A percentile compares a stretch with the other conserved stretches of the same genome.
phyloP scores from a whole-genome alignment of 2,329 filamentous ascomycete species.

The Venturia effusa region DNA sequence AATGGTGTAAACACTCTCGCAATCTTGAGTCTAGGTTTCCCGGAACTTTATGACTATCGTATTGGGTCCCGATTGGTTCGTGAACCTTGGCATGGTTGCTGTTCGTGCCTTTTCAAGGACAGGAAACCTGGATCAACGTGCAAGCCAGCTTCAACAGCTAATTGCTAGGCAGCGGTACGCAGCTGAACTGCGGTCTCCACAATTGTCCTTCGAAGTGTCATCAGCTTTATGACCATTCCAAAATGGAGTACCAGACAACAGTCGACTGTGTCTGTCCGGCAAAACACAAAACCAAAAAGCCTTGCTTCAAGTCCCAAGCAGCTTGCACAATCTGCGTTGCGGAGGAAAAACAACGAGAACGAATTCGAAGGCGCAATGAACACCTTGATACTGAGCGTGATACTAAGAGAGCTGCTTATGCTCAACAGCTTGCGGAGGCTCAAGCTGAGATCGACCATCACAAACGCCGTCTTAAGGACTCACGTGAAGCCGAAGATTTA shows the following conservation, averaged over 20 bases:
- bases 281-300: slow-evolving; percentile 37
- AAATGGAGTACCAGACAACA: slow-evolving; percentile 35
- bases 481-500: slow-evolving; percentile 35
- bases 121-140: too few relatives aligned
- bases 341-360: slow-evolving; percentile 37
- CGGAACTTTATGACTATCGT: too few relatives aligned
- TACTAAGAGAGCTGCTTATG: slow-evolving; percentile 35
- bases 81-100: too few relatives aligned
- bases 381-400: slow-evolving; percentile 41
- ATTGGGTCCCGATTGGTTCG: not conserved
- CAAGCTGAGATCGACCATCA: slow-evolving; percentile 45
- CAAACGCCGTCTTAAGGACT: slow-evolving; percentile 32
- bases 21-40: not conserved
- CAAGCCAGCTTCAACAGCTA: not conserved
- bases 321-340: slow-evolving; percentile 42
- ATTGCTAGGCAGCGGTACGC: slow-evolving; percentile 29
- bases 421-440: slow-evolving; percentile 34
- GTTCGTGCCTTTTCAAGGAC: too few relatives aligned
- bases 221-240: slow-evolving; percentile 46
- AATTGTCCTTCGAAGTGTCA: slow-evolving; percentile 53
- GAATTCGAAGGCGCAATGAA: slow-evolving; percentile 35
- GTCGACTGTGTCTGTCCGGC: slow-evolving; percentile 40
- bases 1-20: not conserved
- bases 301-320: slow-evolving; percentile 34
- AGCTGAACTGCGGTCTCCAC: slow-evolving; percentile 49